phyloP scores from a whole-genome alignment of 805 yeast genomes.

The Cyberlindnera mycetangii region DNA sequence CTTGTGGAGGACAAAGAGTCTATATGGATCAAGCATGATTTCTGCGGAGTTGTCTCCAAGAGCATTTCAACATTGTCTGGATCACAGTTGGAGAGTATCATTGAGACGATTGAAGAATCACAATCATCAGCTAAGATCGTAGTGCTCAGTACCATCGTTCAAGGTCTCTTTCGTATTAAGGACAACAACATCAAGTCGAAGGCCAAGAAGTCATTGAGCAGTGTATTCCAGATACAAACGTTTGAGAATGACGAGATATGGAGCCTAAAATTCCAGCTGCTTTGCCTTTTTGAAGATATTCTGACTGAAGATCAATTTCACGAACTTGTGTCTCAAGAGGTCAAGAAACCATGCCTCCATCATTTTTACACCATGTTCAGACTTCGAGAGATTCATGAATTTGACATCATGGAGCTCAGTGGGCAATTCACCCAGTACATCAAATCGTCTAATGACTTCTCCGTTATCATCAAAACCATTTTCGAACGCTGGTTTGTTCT shows the following conservation, averaged over 20 bases:
- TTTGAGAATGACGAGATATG: slow-evolving; percentile 32
- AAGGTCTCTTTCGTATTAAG: slow-evolving; percentile 40
- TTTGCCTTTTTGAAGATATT: slow-evolving; percentile 45
- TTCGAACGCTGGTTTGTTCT: slow-evolving; percentile 58
- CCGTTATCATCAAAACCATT: slow-evolving; percentile 22
- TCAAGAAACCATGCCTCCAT: slow-evolving; percentile 7
- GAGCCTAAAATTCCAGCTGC: slow-evolving; percentile 44
- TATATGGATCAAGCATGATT: slow-evolving; percentile 24
- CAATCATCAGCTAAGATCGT: slow-evolving; percentile 16
- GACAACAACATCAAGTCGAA: slow-evolving; percentile 28
- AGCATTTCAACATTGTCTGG: slow-evolving; percentile 45
- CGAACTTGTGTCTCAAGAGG: slow-evolving; percentile 1
- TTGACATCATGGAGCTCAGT: slow-evolving; percentile 23
- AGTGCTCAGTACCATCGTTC: slow-evolving; percentile 32
- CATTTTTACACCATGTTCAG: slow-evolving; percentile 44
- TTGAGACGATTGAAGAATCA: slow-evolving; percentile 23
- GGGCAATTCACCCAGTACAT: slow-evolving; percentile 29
- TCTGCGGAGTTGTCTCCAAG: slow-evolving; percentile 37
- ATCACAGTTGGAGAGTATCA: slow-evolving; percentile 37
- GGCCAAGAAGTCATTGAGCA: slow-evolving; percentile 23
- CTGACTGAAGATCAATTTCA: slow-evolving; percentile 27
- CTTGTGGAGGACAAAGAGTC: slow-evolving; percentile 10
- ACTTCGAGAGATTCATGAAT: slow-evolving; percentile 42
- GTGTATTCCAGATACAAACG: slow-evolving; percentile 25
- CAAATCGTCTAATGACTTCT: slow-evolving; percentile 7